phyloP scores from a whole-genome alignment of 495 filamentous ascomycete species.

The Extremus antarcticus region DNA sequence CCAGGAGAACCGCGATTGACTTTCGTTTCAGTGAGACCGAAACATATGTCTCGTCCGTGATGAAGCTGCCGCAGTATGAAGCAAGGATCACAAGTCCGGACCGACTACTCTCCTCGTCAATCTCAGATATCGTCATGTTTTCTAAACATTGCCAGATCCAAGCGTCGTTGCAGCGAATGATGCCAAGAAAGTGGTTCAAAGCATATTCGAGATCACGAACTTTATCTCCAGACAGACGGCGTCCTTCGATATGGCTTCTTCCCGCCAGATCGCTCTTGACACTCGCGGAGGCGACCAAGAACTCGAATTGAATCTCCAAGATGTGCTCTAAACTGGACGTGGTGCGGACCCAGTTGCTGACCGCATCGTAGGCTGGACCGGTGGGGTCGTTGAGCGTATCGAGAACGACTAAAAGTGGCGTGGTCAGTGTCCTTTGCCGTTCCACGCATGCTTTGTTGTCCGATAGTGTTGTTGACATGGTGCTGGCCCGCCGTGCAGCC shows the following conservation, averaged over 20 bases:
- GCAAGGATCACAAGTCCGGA: not conserved
- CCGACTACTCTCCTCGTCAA: not conserved
- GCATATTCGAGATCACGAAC: constrained; percentile 3
- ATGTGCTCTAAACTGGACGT: constrained; percentile 54
- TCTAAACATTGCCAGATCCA: constrained; percentile 9
- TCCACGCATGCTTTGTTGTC: constrained; percentile 14
- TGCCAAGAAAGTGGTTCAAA: not conserved
- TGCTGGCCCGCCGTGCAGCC: not conserved
- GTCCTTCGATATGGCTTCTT: not conserved
- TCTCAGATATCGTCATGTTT: not conserved
- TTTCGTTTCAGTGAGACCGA: not conserved
- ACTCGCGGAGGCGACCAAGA: not conserved
- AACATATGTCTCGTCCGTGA: not conserved
- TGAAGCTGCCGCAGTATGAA: not conserved
- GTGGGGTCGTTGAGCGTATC: constrained; percentile 25
- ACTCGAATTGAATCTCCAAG: constrained; percentile 14
- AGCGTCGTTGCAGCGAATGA: not conserved
- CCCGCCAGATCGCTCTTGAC: not conserved
- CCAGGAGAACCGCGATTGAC: not conserved
- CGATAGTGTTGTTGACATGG: not conserved
- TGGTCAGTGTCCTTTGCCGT: constrained; percentile 6
- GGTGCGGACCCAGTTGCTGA: constrained; percentile 63
- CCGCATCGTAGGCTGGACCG: constrained; percentile 45
- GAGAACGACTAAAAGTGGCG: constrained; percentile 17
- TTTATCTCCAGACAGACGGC: not conserved